phyloP scores from a whole-genome alignment of 257 asterid genomes.

The Primulina tabacum region DNA sequence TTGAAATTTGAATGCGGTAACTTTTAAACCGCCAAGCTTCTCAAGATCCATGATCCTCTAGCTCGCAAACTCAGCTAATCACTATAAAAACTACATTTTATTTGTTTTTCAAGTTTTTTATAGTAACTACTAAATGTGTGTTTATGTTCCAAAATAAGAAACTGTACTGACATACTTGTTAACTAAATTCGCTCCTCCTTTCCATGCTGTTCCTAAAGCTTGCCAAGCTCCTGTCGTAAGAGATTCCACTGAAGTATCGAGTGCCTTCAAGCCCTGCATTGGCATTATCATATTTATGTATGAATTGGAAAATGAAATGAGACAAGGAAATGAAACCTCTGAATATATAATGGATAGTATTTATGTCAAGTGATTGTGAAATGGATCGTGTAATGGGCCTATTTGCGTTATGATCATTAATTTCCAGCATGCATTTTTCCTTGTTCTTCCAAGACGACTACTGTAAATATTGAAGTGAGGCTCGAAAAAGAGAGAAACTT shows the following conservation, averaged over 20 bases:
- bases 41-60: background rate
- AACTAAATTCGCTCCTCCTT: conserved; percentile 73
- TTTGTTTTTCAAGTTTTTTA: background rate
- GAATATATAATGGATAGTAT: background rate
- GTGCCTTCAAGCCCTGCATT: conserved; percentile 81
- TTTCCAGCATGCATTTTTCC: background rate
- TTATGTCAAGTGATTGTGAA: background rate
- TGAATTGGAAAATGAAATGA: background rate
- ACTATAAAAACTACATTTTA: background rate
- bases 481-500: background rate
- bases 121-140: background rate
- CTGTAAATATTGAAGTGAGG: too few relatives aligned
- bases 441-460: background rate
- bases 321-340: background rate
- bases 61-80: background rate
- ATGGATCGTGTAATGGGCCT: background rate
- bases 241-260: conserved; percentile 80
- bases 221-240: conserved; percentile 97
- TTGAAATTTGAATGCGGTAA: conserved; percentile 12
- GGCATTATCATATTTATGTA: conserved; percentile 20
- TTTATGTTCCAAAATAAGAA: background rate
- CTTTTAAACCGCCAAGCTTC: conserved; percentile 11
- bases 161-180: conserved; percentile 40
- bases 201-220: conserved; percentile 92
- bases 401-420: too few relatives aligned